Percentiles rank a stretch among this genome's conserved stretches.
phyloP scores from a whole-genome alignment of 169 alveolate genomes.

The Perkinsus olseni region DNA sequence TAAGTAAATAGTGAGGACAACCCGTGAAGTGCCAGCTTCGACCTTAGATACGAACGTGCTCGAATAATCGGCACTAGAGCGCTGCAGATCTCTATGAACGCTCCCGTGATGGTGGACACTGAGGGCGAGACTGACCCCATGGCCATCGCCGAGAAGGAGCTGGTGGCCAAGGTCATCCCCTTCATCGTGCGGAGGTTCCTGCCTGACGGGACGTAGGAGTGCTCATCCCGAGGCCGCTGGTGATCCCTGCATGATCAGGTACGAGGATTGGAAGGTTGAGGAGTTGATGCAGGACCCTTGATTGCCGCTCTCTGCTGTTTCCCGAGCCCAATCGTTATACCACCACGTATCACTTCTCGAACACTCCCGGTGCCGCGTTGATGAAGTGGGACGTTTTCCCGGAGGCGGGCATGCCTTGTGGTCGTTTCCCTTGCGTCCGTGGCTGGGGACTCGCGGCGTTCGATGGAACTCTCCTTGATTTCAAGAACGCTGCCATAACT shows the following conservation, averaged over 20 bases:
- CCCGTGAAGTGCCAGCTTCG: background rate
- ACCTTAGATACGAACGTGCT: conserved; percentile 87
- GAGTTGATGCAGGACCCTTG: conserved; percentile 58
- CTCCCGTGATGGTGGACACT: conserved; percentile 82
- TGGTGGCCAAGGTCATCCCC: conserved; percentile 92
- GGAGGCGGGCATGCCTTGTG: too few species aligned
- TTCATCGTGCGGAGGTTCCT: conserved; percentile 94
- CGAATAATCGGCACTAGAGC: conserved; percentile 99
- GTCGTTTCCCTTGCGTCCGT: too few species aligned
- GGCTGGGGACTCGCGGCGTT: too few species aligned
- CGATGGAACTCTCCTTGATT: too few species aligned
- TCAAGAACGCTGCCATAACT: too few species aligned
- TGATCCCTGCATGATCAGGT: conserved; percentile 26
- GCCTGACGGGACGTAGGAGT: conserved; percentile 81
- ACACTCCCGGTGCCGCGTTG: background rate
- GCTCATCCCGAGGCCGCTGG: background rate
- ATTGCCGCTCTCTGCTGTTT: background rate
- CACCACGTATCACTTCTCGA: background rate
- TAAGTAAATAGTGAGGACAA: conserved; percentile 31
- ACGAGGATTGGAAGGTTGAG: conserved; percentile 92
- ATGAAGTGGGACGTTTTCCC: too few species aligned
- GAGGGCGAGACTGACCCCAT: conserved; percentile 93
- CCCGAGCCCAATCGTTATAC: background rate
- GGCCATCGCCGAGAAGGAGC: conserved; percentile 96
- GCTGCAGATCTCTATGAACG: conserved; percentile 93